Evolutionary conservation across 768 basidiomycete genomes (phyloP).

Genomic region (Pisolithus orientalis): DNA sequence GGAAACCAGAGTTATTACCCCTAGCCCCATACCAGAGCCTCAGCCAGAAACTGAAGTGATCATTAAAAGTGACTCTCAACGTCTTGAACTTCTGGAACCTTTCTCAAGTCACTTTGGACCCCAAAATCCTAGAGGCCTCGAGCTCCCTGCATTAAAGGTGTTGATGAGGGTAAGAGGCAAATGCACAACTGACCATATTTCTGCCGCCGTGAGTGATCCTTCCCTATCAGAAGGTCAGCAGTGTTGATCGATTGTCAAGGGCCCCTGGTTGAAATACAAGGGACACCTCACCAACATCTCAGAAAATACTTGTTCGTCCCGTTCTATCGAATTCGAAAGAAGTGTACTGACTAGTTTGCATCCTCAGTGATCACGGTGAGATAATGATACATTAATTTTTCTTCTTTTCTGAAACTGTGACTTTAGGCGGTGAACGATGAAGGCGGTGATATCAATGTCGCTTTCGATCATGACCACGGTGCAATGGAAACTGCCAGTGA

Average conservation of each 20-base stretch:
- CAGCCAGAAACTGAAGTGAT: slow-evolving; percentile 70
- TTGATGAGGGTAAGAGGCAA: slow-evolving; percentile 93
- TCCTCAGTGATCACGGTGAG: slow-evolving; percentile 72
- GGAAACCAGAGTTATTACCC: slow-evolving; percentile 75
- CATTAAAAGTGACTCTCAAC: slow-evolving; percentile 72
- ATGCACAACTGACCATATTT: slow-evolving; percentile 98
- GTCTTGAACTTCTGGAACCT: slow-evolving; percentile 82
- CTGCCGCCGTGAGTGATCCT: slow-evolving; percentile 69
- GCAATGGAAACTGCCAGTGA: slow-evolving; percentile 43
- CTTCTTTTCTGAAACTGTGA: not conserved
- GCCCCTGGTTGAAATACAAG: slow-evolving; percentile 98
- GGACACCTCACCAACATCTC: slow-evolving; percentile 95
- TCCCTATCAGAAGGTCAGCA: not conserved
- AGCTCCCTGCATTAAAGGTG: slow-evolving; percentile 78
- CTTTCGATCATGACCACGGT: slow-evolving; percentile 67
- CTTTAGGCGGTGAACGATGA: slow-evolving; percentile 87
- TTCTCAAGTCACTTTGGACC: slow-evolving; percentile 71
- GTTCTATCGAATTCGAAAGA: not conserved
- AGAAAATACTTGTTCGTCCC: slow-evolving; percentile 78
- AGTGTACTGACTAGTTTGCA: slow-evolving; percentile 3
- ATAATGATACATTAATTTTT: not conserved
- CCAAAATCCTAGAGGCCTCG: slow-evolving; percentile 48
- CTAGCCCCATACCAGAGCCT: slow-evolving; percentile 65
- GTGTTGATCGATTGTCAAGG: slow-evolving; percentile 37
- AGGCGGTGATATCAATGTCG: slow-evolving; percentile 87